Percentiles rank a stretch among this genome's conserved stretches.
Evolutionary conservation across 2,329 filamentous ascomycete species (phyloP).

Genomic region (Drechmeria coniospora): DNA sequence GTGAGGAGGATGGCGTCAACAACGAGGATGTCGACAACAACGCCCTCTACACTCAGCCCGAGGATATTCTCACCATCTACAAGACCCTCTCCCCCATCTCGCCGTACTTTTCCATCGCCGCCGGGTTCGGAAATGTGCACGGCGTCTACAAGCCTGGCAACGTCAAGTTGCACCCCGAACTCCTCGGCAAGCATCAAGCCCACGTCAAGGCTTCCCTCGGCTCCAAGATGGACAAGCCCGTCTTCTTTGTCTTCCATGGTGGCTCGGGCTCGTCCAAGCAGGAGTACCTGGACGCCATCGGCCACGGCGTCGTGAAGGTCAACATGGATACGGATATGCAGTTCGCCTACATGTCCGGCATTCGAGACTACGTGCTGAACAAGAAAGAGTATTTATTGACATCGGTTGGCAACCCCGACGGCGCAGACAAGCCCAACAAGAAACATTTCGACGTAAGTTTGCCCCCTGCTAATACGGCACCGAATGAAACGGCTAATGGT

Average conservation of each 20-base stretch:
- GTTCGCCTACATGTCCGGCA: conserved; percentile 81
- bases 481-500: not conserved
- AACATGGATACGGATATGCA: conserved; percentile 98
- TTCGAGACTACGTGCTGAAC: conserved; percentile 84
- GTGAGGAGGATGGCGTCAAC: conserved; percentile 97
- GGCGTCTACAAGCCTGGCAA: conserved; percentile 98
- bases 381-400: conserved; percentile 90
- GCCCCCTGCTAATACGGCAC: not conserved
- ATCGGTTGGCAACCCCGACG: conserved; percentile 88
- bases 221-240: conserved; percentile 67
- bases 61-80: conserved; percentile 89
- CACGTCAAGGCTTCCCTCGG: conserved; percentile 71
- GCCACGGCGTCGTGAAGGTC: conserved; percentile 95
- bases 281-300: conserved; percentile 81
- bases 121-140: conserved; percentile 97
- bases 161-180: conserved; percentile 89
- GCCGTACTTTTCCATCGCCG: conserved; percentile 94
- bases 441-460: conserved; percentile 57
- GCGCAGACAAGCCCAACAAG: conserved; percentile 98
- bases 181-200: conserved; percentile 91
- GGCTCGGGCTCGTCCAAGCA: conserved; percentile 82
- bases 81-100: conserved; percentile 73
- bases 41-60: conserved; percentile 92
- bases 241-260: conserved; percentile 99
- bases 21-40: conserved; percentile 96